These are phyloP conservation scores for Paramyrothecium sp. DNA, from an alignment of 2,329 filamentous ascomycete genomes.

Conservation along the genomic window DNA sequence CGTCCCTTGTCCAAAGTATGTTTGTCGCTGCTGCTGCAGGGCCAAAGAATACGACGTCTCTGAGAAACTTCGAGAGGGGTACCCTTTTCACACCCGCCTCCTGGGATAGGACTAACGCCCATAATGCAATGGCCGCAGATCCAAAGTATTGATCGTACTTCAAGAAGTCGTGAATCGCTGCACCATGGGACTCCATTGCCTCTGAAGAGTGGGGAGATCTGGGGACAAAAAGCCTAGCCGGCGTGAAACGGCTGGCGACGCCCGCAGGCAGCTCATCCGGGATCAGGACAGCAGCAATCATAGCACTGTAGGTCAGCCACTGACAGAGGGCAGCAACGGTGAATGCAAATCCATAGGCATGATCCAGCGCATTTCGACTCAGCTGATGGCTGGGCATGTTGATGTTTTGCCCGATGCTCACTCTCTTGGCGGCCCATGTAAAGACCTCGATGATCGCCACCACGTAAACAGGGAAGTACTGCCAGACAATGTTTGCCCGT, in stretches of 20 bases:
- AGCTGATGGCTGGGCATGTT: conserved; percentile 10
- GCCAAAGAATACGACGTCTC: neutral
- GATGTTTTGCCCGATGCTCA: conserved; percentile 18
- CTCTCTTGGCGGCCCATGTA: conserved; percentile 12
- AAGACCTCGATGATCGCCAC: conserved; percentile 12
- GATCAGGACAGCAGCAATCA: conserved; percentile 7
- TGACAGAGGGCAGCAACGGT: conserved; percentile 19
- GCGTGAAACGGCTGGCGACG: conserved; percentile 10
- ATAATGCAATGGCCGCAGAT: conserved; percentile 12
- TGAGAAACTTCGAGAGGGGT: neutral
- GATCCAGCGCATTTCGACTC: conserved; percentile 16
- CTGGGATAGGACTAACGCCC: conserved; percentile 13
- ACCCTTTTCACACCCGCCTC: conserved; percentile 4
- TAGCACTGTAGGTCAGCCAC: conserved; percentile 13
- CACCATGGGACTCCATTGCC: conserved; percentile 13
- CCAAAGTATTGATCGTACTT: conserved; percentile 21
- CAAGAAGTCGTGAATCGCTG: conserved; percentile 18
- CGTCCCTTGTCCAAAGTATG: conserved; percentile 2
- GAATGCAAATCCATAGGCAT: conserved; percentile 21
- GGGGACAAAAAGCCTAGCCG: conserved; percentile 15
- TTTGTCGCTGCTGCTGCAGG: neutral
- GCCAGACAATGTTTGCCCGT: conserved; percentile 18
- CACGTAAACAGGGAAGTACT: conserved; percentile 16
- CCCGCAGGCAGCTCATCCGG: conserved; percentile 15
- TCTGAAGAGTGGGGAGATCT: conserved; percentile 11